Conservation (phyloP, 129 eudicot genomes). For the sunflower (Helianthus annuus) region DNA sequence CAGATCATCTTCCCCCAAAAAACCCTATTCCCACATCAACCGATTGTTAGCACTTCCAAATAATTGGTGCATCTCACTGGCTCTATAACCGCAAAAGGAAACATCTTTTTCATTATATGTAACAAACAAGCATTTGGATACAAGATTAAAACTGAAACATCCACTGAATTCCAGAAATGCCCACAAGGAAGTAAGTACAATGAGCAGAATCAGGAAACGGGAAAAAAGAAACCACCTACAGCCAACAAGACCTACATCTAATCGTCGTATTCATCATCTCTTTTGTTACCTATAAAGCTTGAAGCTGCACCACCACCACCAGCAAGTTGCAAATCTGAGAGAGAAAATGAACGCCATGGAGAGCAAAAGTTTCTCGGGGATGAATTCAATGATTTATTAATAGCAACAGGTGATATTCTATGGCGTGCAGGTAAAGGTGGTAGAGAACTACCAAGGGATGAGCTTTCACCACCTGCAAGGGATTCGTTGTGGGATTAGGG, state of each 20-base stretch:
- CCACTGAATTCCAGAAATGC: constrained; percentile 39
- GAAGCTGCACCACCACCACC: constrained; percentile 32
- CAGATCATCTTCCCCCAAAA: too few relatives aligned
- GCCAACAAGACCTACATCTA: constrained; percentile 18
- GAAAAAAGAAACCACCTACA: constrained; percentile 33
- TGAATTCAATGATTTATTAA: constrained; percentile 33
- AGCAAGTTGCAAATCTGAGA: constrained; percentile 71
- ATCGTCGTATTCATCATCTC: constrained; percentile 19
- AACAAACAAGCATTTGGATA: constrained; percentile 38
- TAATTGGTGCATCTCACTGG: not conserved
- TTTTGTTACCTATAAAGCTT: constrained; percentile 22
- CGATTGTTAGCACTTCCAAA: too few relatives aligned
- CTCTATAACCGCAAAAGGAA: constrained; percentile 4
- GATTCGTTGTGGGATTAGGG: too few relatives aligned
- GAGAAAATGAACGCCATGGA: constrained; percentile 69
- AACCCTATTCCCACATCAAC: too few relatives aligned
- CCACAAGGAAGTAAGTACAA: constrained; percentile 39
- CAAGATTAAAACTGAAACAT: constrained; percentile 24
- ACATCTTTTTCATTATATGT: constrained; percentile 25
- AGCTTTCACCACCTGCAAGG: constrained; percentile 35
- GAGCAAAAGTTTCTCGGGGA: constrained; percentile 40
- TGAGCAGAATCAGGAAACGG: constrained; percentile 38
- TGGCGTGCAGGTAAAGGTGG: constrained; percentile 64
- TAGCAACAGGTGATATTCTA: constrained; percentile 31
- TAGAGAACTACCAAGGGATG: constrained; percentile 37